A percentile compares a stretch with the other conserved stretches of the same genome.
Evolutionary conservation across 164 flowering plant species (phyloP).

Genomic region (Buxus sempervirens): DNA sequence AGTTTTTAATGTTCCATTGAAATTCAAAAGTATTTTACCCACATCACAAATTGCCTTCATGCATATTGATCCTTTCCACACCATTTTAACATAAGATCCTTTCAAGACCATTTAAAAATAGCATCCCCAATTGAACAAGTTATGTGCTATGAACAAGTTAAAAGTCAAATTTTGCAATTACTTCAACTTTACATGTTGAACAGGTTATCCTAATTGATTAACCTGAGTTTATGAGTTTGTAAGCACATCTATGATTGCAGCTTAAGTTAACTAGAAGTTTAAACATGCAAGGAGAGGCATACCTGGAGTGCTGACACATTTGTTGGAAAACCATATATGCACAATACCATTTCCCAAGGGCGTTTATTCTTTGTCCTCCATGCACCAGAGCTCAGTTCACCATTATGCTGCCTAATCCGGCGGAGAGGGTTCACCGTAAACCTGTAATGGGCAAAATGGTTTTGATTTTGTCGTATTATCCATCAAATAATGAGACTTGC

Average conservation of each 20-base stretch:
- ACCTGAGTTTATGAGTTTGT: too few relatives aligned
- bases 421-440: constrained; percentile 80
- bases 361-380: constrained; percentile 69
- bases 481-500: not conserved
- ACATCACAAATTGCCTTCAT: not conserved
- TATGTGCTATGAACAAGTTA: too few relatives aligned
- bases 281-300: not conserved
- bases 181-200: too few relatives aligned
- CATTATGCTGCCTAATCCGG: constrained; percentile 83
- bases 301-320: constrained; percentile 90
- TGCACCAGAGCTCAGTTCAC: constrained; percentile 69
- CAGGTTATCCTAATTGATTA: too few relatives aligned
- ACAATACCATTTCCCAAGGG: constrained; percentile 92
- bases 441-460: constrained; percentile 25
- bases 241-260: too few relatives aligned
- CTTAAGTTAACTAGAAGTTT: too few relatives aligned
- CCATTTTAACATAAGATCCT: not conserved
- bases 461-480: not conserved
- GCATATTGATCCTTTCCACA: not conserved
- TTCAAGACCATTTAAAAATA: too few relatives aligned
- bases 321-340: constrained; percentile 83
- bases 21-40: not conserved
- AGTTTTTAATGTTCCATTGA: not conserved
- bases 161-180: too few relatives aligned
- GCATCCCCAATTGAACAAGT: too few relatives aligned